Base-by-base conservation (phyloP, 768 basidiomycete species). In the Lactarius pseudohatsudake region DNA sequence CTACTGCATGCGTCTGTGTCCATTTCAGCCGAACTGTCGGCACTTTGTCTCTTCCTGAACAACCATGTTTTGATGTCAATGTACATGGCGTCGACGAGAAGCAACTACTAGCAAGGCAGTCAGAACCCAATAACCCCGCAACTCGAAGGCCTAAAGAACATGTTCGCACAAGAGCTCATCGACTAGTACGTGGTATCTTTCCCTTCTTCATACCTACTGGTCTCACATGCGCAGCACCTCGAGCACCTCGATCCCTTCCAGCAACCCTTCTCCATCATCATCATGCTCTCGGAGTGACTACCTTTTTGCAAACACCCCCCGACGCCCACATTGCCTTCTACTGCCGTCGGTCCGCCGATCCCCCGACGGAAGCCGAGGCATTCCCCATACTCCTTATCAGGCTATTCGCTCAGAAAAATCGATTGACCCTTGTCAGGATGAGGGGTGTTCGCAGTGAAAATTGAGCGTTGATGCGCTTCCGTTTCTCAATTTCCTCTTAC, bases 271-370 rank as follows among this genome's bases (percentile, higher is more conserved):
- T 95, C 26, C 26, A 26, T 91, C 64, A 94, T 98, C 8, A 87
- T 96, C 66, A 92, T 92, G 3, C 81, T 96, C 18, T 92, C 92
- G 0, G 91, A 95, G 53, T 80, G 87, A 88, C 92, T 0, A 75
- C 87, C 3, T 98, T 2, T 75, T 91, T 94, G 0, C 82, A 95
- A 59, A 91, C 91, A 0, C 83, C 98, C 5, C 89, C 96, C 62
- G 91, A 93, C 67, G 95, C 91, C 2, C 90, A 96, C 2, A 92
- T 98, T 34, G 89, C 98, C 45, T 98, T 78, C 82, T 98, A n/a
- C 26, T 26, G 26, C 26, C 26, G 41, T 84, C 98, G 8, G 32
- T 34, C 32, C 9, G 78, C 81, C 41, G 90, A 96, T 71, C 81
- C 98, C 56, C 80, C 82, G 62, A 88, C 87, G 0, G 95, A 98